Evolutionary conservation across 305 asterid genomes (phyloP).

Genomic region (Salvia sclarea): DNA sequence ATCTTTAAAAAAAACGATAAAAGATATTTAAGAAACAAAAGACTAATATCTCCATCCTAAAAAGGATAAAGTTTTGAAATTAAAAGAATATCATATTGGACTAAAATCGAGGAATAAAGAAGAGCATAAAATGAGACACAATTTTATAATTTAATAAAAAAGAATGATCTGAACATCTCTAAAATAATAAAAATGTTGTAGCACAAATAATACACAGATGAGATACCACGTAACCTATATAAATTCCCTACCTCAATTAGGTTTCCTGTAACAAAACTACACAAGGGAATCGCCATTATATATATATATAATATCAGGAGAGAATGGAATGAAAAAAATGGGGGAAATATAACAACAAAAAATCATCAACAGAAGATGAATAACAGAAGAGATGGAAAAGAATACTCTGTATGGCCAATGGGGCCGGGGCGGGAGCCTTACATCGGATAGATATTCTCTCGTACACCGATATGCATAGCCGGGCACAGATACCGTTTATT

Average conservation of each 20-base stretch:
- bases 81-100: too few species aligned
- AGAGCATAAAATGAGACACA: background rate
- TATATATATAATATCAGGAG: constrained; percentile 30
- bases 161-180: constrained; percentile 41
- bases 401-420: constrained; percentile 44
- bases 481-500: constrained; percentile 32
- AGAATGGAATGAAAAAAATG: constrained; percentile 13
- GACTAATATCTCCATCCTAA: too few species aligned
- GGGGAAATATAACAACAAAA: constrained; percentile 36
- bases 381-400: constrained; percentile 37
- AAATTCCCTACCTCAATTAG: constrained; percentile 34
- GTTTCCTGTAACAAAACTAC: constrained; percentile 36
- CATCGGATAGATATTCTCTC: constrained; percentile 37
- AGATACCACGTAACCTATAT: constrained; percentile 36
- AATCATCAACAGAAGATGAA: constrained; percentile 29
- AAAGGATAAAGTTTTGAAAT: too few species aligned
- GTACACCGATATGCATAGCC: constrained; percentile 28
- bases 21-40: too few species aligned
- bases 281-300: constrained; percentile 35
- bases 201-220: constrained; percentile 49
- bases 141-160: constrained; percentile 24
- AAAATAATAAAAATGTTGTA: constrained; percentile 29
- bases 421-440: constrained; percentile 40
- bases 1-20: too few species aligned
- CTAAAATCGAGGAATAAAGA: too few species aligned